These are phyloP conservation scores for Knoxdaviesia capensis DNA, from an alignment of 2,329 filamentous ascomycete genomes.

Conservation along the genomic window DNA sequence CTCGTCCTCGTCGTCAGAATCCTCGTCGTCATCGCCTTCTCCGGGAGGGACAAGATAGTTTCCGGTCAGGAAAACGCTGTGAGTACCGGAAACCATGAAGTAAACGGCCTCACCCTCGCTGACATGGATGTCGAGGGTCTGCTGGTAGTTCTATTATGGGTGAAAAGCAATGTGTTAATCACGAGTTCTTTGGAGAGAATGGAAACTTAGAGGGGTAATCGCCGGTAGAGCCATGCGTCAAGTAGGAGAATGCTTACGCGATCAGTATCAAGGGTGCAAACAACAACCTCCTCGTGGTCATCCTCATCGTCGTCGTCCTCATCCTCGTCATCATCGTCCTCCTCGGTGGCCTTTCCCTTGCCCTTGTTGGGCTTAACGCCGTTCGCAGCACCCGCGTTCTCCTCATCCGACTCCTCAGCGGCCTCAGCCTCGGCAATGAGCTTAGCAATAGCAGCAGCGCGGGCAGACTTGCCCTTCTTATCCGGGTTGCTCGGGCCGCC, in stretches of 20 bases:
- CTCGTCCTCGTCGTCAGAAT: conserved; percentile 46
- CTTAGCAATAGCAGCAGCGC: conserved; percentile 58
- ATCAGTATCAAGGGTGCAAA: conserved; percentile 89
- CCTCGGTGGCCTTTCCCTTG: conserved; percentile 44
- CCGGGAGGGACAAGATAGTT: conserved; percentile 72
- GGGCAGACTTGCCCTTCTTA: conserved; percentile 53
- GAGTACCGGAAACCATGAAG: conserved; percentile 79
- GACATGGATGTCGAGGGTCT: conserved; percentile 83
- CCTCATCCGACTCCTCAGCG: conserved; percentile 34
- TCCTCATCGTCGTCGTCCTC: conserved; percentile 34
- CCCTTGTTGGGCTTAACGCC: conserved; percentile 49
- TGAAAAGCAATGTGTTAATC: conserved; percentile 9
- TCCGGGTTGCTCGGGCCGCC: conserved; percentile 79
- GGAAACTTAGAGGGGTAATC: conserved; percentile 2
- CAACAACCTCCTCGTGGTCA: conserved; percentile 71
- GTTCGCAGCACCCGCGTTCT: conserved; percentile 47
- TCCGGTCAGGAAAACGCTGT: conserved; percentile 80
- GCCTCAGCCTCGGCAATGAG: conserved; percentile 38
- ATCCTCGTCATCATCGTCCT: conserved; percentile 37
- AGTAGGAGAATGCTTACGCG: conserved; percentile 39
- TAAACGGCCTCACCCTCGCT: conserved; percentile 75
- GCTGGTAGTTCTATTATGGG: conserved; percentile 62
- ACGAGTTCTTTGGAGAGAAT: background rate
- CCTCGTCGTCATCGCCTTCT: conserved; percentile 41
- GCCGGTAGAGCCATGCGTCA: background rate